A percentile compares a stretch with the other conserved stretches of the same genome.
These are phyloP conservation scores for Crassisporium funariophilum DNA, from an alignment of 768 basidiomycete genomes.

Conservation along the genomic window DNA sequence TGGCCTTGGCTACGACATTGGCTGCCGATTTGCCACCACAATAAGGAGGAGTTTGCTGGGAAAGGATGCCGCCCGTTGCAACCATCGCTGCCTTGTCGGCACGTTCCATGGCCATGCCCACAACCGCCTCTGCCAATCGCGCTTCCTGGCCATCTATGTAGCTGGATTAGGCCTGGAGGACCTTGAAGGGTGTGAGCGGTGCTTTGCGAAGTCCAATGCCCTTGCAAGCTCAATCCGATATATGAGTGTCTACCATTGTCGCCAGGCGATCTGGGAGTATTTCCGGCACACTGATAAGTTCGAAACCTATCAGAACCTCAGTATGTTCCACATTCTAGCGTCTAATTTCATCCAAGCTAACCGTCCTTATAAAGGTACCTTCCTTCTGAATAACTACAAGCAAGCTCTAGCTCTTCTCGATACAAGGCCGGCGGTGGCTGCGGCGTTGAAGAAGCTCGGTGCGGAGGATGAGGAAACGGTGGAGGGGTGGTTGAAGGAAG, in stretches of 20 bases:
- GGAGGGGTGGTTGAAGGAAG: conserved; percentile 18
- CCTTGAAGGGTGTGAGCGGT: conserved; percentile 23
- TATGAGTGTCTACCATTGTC: conserved; percentile 19
- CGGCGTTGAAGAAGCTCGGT: neutral
- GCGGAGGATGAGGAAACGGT: neutral
- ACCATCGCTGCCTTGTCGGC: conserved; percentile 16
- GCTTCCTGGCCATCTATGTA: conserved; percentile 19
- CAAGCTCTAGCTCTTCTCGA: conserved; percentile 11
- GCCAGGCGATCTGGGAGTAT: conserved; percentile 20
- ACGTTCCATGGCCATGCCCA: conserved; percentile 27
- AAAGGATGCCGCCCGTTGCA: conserved; percentile 4
- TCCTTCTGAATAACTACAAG: conserved; percentile 19
- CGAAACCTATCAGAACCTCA: conserved; percentile 24
- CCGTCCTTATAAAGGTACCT: conserved; percentile 4
- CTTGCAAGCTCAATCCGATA: conserved; percentile 19
- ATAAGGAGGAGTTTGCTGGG: conserved; percentile 19
- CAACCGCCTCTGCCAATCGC: conserved; percentile 23
- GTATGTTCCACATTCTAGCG: conserved; percentile 8
- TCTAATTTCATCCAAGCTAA: neutral
- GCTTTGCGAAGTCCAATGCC: conserved; percentile 22
- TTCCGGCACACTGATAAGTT: conserved; percentile 14
- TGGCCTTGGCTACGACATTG: conserved; percentile 25
- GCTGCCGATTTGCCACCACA: conserved; percentile 27
- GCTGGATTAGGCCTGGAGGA: conserved; percentile 23
- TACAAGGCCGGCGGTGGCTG: neutral